These are phyloP conservation scores for Closterium sp. DNA, from an alignment of 139 green algal species.

Conservation along the genomic window DNA sequence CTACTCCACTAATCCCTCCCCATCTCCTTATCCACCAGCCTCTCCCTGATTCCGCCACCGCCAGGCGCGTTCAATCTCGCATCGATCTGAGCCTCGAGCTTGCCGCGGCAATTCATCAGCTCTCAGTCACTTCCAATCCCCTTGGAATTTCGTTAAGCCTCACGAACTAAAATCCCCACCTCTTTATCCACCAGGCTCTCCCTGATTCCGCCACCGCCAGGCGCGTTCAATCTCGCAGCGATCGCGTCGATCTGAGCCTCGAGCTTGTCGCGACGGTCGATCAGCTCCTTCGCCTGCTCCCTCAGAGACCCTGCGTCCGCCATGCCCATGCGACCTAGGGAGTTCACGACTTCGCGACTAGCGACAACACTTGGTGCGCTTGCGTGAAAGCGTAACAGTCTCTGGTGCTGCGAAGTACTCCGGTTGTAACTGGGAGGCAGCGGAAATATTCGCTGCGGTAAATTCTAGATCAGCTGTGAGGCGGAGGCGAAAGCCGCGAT, in stretches of 20 bases:
- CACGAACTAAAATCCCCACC: neutral
- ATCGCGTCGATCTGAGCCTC: neutral
- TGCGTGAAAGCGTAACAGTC: too few species aligned
- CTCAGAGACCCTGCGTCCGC: neutral
- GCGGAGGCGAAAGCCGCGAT: too few species aligned
- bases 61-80: neutral
- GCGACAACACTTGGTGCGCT: too few species aligned
- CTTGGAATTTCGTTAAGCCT: too few species aligned
- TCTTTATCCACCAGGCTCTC: neutral
- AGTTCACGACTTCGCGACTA: neutral
- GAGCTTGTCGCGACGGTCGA: neutral
- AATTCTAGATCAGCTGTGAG: too few species aligned
- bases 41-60: neutral
- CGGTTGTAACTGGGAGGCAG: too few species aligned
- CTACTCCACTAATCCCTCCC: too few species aligned
- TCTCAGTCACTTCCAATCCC: neutral
- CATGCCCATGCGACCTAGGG: neutral
- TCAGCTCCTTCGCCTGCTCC: neutral
- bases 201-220: neutral
- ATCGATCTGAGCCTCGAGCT: too few species aligned
- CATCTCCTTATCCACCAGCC: too few species aligned
- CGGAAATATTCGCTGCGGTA: too few species aligned
- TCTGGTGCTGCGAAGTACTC: too few species aligned
- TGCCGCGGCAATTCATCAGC: too few species aligned
- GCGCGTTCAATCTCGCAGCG: neutral